Evolutionary conservation across 495 filamentous ascomycete species (phyloP).

Genomic region (Pyrenopolyporus hunteri): DNA sequence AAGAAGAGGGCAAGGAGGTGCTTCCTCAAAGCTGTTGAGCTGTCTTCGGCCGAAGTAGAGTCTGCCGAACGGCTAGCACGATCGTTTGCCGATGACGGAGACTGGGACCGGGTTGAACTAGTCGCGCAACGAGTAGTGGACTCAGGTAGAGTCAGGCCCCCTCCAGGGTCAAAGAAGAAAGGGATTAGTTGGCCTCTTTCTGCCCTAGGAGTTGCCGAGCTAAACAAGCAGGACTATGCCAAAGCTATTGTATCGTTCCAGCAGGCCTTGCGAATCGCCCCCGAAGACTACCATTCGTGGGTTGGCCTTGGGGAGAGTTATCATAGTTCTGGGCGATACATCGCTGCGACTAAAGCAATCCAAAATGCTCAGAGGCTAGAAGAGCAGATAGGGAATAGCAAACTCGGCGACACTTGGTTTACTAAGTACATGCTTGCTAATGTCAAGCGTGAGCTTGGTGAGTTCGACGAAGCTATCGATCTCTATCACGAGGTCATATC

Average conservation of each 20-base stretch:
- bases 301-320: conserved; percentile 96
- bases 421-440: conserved; percentile 97
- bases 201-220: conserved; percentile 93
- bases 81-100: conserved; percentile 83
- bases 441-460: conserved; percentile 85
- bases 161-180: conserved; percentile 88
- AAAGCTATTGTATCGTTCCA: conserved; percentile 92
- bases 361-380: conserved; percentile 77
- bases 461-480: conserved; percentile 80
- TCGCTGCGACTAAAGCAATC: conserved; percentile 91
- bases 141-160: conserved; percentile 84
- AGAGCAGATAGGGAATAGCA: conserved; percentile 51
- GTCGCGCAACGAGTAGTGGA: conserved; percentile 90
- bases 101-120: conserved; percentile 96
- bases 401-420: conserved; percentile 79
- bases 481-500: conserved; percentile 75
- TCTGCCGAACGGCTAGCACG: conserved; percentile 87
- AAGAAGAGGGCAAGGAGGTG: conserved; percentile 82
- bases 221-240: conserved; percentile 89
- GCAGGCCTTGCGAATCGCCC: conserved; percentile 80
- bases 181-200: conserved; percentile 95
- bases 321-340: conserved; percentile 88
- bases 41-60: conserved; percentile 84
- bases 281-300: conserved; percentile 91
- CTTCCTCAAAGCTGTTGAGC: conserved; percentile 96